Percentiles rank a stretch among this genome's conserved stretches.
phyloP scores from a whole-genome alignment of 805 yeast genomes.

The Saturnispora gosingensis region DNA sequence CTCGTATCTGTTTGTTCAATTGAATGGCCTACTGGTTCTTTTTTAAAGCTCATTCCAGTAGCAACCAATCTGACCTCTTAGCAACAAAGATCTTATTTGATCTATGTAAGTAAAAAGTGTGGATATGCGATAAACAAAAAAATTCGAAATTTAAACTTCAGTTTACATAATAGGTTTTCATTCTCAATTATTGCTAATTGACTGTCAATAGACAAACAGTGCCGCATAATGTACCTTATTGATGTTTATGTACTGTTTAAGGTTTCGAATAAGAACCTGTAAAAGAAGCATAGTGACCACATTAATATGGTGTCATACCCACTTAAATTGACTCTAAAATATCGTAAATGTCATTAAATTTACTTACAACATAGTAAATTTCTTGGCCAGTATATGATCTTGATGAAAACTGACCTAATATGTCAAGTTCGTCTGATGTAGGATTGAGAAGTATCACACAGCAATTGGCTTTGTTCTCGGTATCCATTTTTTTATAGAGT shows the following conservation, averaged over 20 bases:
- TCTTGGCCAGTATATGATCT: conserved; percentile 11
- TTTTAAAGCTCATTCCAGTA: background rate
- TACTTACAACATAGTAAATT: conserved; percentile 15
- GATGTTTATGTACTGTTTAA: background rate
- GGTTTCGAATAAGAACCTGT: background rate
- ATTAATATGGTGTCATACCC: background rate
- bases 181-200: no score
- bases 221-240: no score
- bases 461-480: conserved; percentile 10
- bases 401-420: background rate
- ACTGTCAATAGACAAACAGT: background rate
- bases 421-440: background rate
- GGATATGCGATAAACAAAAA: background rate
- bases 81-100: background rate
- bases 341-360: conserved; percentile 17
- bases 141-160: background rate
- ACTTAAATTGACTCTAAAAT: conserved; percentile 13
- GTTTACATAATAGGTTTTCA: background rate
- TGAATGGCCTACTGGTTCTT: background rate
- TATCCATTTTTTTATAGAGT: conserved; percentile 8
- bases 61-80: background rate
- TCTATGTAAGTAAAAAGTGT: background rate
- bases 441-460: conserved; percentile 17
- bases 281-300: background rate
- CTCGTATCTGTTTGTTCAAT: background rate